phyloP scores from a whole-genome alignment of 176 grass and related monocot genomes.

The Oropetium thomaeum region DNA sequence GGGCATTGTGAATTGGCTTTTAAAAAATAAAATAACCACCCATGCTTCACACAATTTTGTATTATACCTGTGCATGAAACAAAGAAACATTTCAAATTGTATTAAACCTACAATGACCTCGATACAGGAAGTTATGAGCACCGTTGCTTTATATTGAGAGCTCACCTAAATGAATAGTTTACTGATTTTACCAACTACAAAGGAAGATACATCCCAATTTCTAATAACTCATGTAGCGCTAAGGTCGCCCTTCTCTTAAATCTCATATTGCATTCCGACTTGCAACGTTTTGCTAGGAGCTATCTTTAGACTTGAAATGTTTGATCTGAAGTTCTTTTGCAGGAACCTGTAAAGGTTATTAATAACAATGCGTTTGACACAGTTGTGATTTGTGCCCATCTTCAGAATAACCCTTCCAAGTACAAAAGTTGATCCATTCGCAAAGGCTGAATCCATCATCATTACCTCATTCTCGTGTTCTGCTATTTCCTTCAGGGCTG shows the following conservation, averaged over 20 bases:
- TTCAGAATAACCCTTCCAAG: conserved; percentile 66
- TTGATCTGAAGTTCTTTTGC: conserved; percentile 90
- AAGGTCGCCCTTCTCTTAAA: conserved; percentile 39
- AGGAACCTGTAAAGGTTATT: conserved; percentile 63
- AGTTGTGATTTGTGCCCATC: conserved; percentile 36
- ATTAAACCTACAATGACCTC: background rate
- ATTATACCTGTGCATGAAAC: background rate
- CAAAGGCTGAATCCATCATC: conserved; percentile 46
- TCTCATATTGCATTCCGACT: conserved; percentile 73
- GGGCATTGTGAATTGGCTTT: background rate
- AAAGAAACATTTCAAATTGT: conserved; percentile 5
- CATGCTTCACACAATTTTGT: conserved; percentile 1
- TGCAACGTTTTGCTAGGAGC: conserved; percentile 61
- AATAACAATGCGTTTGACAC: conserved; percentile 44
- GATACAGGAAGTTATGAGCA: background rate
- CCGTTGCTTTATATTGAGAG: background rate
- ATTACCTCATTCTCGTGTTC: conserved; percentile 33
- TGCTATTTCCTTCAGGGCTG: conserved; percentile 54
- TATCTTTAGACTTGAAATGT: conserved; percentile 55
- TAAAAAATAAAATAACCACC: background rate
- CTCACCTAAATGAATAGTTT: background rate
- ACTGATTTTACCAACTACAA: conserved; percentile 2
- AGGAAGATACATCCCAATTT: conserved; percentile 9
- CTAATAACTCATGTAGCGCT: conserved; percentile 33
- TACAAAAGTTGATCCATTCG: conserved; percentile 61